Conservation (phyloP, 192 early-diverging fungal genomes). For the Coemansia interrupta region DNA sequence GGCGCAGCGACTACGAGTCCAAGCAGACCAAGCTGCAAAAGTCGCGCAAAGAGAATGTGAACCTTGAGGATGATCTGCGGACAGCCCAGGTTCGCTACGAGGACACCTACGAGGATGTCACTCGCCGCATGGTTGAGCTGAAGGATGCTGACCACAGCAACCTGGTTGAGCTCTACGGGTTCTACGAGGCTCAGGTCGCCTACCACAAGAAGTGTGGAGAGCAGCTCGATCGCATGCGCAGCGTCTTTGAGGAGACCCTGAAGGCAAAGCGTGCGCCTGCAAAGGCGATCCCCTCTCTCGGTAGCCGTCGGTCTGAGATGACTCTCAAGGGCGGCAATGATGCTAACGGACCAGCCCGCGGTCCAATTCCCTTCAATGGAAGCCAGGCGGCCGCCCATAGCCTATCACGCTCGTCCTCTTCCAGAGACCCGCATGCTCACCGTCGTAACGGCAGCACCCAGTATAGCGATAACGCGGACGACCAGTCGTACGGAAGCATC, state of each 20-base stretch:
- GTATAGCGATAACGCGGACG: conserved; percentile 29
- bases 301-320: conserved; percentile 25
- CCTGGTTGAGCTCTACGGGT: conserved; percentile 52
- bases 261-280: conserved; percentile 28
- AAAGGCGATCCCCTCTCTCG: conserved; percentile 21
- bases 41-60: conserved; percentile 85
- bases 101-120: conserved; percentile 75
- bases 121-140: conserved; percentile 74
- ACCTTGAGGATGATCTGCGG: conserved; percentile 85
- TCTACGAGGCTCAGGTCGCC: conserved; percentile 48
- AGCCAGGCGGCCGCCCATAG: conserved; percentile 8
- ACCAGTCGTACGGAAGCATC: conserved; percentile 17
- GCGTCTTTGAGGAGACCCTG: conserved; percentile 36
- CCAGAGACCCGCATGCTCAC: conserved; percentile 17
- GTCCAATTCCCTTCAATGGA: conserved; percentile 27
- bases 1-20: conserved; percentile 89
- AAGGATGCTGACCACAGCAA: conserved; percentile 75
- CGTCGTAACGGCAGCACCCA: conserved; percentile 29
- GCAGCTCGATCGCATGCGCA: conserved; percentile 31
- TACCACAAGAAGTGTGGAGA: conserved; percentile 43
- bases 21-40: conserved; percentile 86
- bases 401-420: conserved; percentile 30
- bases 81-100: conserved; percentile 91
- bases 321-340: conserved; percentile 23
- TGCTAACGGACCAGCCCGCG: conserved; percentile 10